Evolutionary conservation across 177 flowering plant genomes (phyloP), one percentile per base, ranked within the genome.

Genomic region (Vitis hybrid): DNA sequence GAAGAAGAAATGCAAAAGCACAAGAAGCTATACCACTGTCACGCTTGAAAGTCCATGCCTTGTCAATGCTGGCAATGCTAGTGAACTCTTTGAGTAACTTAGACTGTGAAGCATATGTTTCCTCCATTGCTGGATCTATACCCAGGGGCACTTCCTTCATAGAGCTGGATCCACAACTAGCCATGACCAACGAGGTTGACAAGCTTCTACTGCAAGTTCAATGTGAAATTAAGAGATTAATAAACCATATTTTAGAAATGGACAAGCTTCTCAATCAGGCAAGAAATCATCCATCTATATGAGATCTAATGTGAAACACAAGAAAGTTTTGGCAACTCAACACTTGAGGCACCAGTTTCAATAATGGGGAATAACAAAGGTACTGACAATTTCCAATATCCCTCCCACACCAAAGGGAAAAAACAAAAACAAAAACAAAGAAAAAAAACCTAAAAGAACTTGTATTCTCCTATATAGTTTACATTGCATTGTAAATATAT

Each of bases 41-140:
- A 26, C 92, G 84, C 51, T 81, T 80, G 68, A 90, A 85, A 74
- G 77, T 69, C 98, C 97, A 93, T 49, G 94, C 95, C 77, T 84
- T 91, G 71, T 93, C 86, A 67, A 91, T 78, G 76, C 60, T 87
- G 73, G 92, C 73, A 74, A 93, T 80, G 16, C 71, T 79, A 45
- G 77, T 59, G 71, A 91, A 93, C 59, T 93, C 91, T 79, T 74
- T 80, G 68, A 90, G 90, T 61, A 86, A 73, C 79, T 82, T 87
- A 61, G 98, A 86, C 74, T 75, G 84, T 3, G 83, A 80, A 71
- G 80, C 81, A 80, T 87, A 91, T 63, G 87, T 95, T 70, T 88
- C 95, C 69, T 90, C 89, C 19, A 74, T 70, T 5, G 78, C 57
- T 59, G 73, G 71, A 71, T 91, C 93, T 55, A 84, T 55, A 61